Evolutionary conservation across 2,329 filamentous ascomycete species (phyloP), one percentile per base, ranked within the genome.

Genomic region (Exophiala lecanii-corni): DNA sequence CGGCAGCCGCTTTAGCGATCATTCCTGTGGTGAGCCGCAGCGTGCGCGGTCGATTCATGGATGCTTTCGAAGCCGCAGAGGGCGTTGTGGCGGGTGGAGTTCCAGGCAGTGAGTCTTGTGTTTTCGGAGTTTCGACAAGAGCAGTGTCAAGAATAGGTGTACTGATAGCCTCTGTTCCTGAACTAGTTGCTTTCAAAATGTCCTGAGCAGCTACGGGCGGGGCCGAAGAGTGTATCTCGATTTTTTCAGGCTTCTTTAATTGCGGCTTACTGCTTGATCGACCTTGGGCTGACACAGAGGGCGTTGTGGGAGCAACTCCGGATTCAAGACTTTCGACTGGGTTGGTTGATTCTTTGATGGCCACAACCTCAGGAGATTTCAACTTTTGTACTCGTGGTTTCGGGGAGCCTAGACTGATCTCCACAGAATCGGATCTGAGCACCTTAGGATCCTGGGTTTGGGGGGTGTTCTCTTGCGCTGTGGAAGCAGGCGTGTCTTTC

Each of bases 351-450:
- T n/a, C n/a, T n/a, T n/a, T n/a, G n/a, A n/a, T n/a, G n/a, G n/a
- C n/a, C 12, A 7, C 23, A 7, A 26, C 23, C 12, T 26, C 23
- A 34, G 17, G 35, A 40, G 9, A 21, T 13, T 16, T 41, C 37
- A n/a, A 31, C 4, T 30, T 48, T 48, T 15, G 36, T 9, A 20
- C 30, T 21, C 43, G 41, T 12, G 61, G 52, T 13, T 66, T 62
- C 10, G 67, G 67, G 2, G 67, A 70, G 1, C 66, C 67, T 7
- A 68, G 42, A 4, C 67, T 69, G 9, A 67, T 60, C 13, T 67
- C 64, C 6, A 57, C 61, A 4, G 52, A 58, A 28, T 64, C 42
- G 25, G 19, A 34, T 34, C 40, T 44, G 10, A 23, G 19, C 34
- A 47, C 45, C 9, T 28, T 25, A 26, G 21, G 17, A 12, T 15